Conservation (phyloP, 1,284 basidiomycete species). For the Phellopilus nigrolimitatus region DNA sequence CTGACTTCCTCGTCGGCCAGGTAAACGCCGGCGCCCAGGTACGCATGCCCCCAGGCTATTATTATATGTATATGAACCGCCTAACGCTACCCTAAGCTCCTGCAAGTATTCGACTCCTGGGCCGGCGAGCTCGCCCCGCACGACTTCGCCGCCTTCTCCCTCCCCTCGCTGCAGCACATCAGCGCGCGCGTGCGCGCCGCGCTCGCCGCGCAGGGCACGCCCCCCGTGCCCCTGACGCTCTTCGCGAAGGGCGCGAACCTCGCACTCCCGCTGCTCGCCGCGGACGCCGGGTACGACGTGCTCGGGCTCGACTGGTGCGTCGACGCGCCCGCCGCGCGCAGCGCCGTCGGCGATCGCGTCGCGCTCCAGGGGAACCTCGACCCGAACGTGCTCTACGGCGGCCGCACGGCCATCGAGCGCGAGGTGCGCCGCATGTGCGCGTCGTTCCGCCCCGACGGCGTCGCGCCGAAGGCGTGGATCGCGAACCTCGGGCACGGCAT, state of each 20-base stretch:
- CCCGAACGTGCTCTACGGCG: slow-evolving; percentile 84
- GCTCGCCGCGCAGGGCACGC: slow-evolving; percentile 51
- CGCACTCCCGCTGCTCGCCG: slow-evolving; percentile 52
- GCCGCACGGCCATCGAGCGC: slow-evolving; percentile 80
- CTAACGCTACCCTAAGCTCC: slow-evolving; percentile 65
- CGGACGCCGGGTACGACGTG: slow-evolving; percentile 72
- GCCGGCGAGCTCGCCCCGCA: slow-evolving; percentile 86
- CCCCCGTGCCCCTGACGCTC: slow-evolving; percentile 75
- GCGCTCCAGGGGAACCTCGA: slow-evolving; percentile 96
- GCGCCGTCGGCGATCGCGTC: slow-evolving; percentile 56
- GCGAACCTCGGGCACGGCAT: slow-evolving; percentile 97
- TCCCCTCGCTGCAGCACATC: slow-evolving; percentile 63
- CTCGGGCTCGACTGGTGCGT: slow-evolving; percentile 89
- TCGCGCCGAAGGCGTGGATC: slow-evolving; percentile 74
- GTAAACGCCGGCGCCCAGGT: slow-evolving; percentile 92
- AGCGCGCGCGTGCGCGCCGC: slow-evolving; percentile 56
- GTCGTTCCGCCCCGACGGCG: slow-evolving; percentile 58
- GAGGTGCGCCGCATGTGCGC: slow-evolving; percentile 83
- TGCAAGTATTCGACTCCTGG: slow-evolving; percentile 96
- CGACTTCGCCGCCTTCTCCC: slow-evolving; percentile 76
- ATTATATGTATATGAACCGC: slow-evolving; percentile 1
- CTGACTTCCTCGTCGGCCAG: slow-evolving; percentile 86
- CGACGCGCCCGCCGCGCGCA: slow-evolving; percentile 66
- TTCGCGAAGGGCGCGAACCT: slow-evolving; percentile 92
- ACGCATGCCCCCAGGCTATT: slow-evolving; percentile 24